These are phyloP conservation scores for Candida oleophila DNA, from an alignment of 805 yeast genomes.

Conservation along the genomic window DNA sequence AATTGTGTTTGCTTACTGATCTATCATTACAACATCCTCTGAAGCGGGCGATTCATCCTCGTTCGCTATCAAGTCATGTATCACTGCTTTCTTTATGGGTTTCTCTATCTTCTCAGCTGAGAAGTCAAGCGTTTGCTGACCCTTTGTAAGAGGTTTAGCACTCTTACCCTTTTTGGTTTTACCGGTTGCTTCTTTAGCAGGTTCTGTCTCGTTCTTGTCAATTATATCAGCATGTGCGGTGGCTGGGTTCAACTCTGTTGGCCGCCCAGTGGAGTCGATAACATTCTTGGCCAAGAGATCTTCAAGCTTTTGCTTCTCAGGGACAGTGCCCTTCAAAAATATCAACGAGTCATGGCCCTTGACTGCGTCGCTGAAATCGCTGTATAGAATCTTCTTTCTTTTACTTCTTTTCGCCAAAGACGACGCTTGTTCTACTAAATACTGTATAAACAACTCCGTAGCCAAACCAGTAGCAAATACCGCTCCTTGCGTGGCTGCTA, in stretches of 20 bases:
- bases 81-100: constrained; percentile 31
- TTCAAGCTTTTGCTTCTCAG: constrained; percentile 53
- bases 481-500: constrained; percentile 65
- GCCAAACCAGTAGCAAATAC: constrained; percentile 78
- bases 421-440: constrained; percentile 69
- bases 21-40: constrained; percentile 13
- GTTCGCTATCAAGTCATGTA: constrained; percentile 30
- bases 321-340: constrained; percentile 67
- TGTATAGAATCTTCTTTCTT: constrained; percentile 67
- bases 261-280: constrained; percentile 22
- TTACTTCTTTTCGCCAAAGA: constrained; percentile 62
- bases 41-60: constrained; percentile 12
- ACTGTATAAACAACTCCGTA: constrained; percentile 69
- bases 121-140: constrained; percentile 37
- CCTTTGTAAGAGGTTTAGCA: constrained; percentile 26
- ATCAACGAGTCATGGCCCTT: constrained; percentile 55
- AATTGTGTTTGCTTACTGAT: no score
- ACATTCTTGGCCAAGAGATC: constrained; percentile 45
- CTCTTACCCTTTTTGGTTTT: constrained; percentile 10
- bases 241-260: constrained; percentile 9
- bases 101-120: neutral
- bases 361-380: constrained; percentile 68
- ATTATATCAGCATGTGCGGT: neutral
- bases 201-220: constrained; percentile 10
- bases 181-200: neutral